Percentiles rank a stretch among this genome's conserved stretches.
phyloP scores from a whole-genome alignment of 2,329 filamentous ascomycete species.

The Monosporascus sp. region DNA sequence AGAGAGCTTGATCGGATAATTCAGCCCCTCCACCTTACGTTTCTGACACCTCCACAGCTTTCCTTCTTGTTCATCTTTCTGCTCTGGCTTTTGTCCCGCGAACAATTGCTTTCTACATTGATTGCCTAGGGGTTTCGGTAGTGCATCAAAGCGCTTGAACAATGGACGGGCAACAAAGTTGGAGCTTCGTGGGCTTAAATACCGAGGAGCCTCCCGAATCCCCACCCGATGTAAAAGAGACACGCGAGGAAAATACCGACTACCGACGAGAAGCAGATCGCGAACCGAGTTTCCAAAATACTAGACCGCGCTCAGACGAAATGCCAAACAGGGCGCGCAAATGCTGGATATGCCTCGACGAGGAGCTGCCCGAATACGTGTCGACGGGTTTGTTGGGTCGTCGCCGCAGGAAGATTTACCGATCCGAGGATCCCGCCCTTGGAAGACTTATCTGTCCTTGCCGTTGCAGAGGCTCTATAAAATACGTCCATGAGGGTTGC shows the following conservation, averaged over 20 bases:
- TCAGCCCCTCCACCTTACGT: too few relatives aligned
- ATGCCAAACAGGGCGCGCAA: constrained; percentile 27
- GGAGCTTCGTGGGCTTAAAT: background rate
- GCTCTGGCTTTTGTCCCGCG: too few relatives aligned
- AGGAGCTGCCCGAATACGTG: constrained; percentile 44
- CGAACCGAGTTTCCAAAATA: background rate
- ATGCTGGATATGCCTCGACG: constrained; percentile 87
- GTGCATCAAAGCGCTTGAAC: background rate
- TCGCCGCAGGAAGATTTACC: constrained; percentile 44
- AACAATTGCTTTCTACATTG: too few relatives aligned
- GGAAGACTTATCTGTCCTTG: constrained; percentile 77
- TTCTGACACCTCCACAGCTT: too few relatives aligned
- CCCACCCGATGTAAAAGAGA: constrained; percentile 20
- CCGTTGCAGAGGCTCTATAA: constrained; percentile 86
- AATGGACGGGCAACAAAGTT: background rate
- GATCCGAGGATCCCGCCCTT: constrained; percentile 64
- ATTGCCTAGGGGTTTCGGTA: too few relatives aligned
- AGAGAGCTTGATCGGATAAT: too few relatives aligned
- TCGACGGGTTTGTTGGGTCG: constrained; percentile 24
- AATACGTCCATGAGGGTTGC: constrained; percentile 92
- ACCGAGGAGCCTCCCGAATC: constrained; percentile 22
- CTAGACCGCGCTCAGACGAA: background rate
- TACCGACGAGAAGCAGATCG: background rate
- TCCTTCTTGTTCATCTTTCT: too few relatives aligned
- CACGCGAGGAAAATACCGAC: background rate